Evolutionary conservation across 441 rosid genomes (phyloP).

Genomic region (Arabidopsis lyrata): DNA sequence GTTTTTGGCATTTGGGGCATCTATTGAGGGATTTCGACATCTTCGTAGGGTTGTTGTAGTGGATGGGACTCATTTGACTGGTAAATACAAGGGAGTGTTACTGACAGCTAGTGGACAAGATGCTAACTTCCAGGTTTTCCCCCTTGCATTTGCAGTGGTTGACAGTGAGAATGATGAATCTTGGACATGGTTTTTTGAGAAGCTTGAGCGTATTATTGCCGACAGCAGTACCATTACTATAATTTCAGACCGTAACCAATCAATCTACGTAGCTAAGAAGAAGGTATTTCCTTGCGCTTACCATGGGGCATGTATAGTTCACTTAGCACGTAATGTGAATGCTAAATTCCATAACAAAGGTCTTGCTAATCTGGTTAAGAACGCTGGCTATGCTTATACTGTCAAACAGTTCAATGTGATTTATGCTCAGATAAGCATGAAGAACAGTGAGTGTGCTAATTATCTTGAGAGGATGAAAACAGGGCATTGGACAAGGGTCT

Average conservation of each 20-base stretch:
- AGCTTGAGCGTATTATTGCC: not conserved
- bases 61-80: not conserved
- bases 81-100: not conserved
- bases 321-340: not conserved
- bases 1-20: not conserved
- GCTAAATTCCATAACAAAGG: not conserved
- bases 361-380: not conserved
- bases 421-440: too few species aligned
- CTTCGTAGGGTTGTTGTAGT: not conserved
- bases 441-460: too few species aligned
- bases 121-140: not conserved
- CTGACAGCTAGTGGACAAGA: not conserved
- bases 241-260: not conserved
- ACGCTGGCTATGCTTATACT: not conserved
- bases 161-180: not conserved
- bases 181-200: not conserved
- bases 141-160: not conserved
- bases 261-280: not conserved
- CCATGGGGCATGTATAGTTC: not conserved
- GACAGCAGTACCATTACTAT: not conserved
- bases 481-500: too few species aligned
- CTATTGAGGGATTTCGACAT: accelerated
- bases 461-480: too few species aligned
- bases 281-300: not conserved
- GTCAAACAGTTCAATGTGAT: too few species aligned